Evolutionary conservation across 352 stramenopile genomes (phyloP).

Genomic region (Halophytophthora batemanensis): DNA sequence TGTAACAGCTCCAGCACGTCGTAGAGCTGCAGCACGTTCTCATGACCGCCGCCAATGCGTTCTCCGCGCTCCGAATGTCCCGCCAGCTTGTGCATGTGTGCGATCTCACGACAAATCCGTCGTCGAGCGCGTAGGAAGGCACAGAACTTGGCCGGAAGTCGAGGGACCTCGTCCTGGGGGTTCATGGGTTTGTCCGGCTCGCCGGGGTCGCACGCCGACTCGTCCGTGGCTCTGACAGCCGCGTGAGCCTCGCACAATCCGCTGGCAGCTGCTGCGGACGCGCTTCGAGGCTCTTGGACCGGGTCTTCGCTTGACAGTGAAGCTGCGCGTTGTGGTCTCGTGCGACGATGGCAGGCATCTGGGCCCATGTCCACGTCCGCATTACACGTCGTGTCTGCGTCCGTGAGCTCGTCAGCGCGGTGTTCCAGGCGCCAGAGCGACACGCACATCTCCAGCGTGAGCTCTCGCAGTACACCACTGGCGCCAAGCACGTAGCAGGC

Average conservation of each 20-base stretch:
- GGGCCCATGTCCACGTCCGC: constrained; percentile 9
- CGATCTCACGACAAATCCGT: constrained; percentile 94
- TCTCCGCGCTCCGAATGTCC: constrained; percentile 74
- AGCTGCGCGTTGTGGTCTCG: constrained; percentile 1
- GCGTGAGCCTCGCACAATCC: neutral
- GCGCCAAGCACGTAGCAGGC: constrained; percentile 60
- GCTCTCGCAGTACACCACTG: constrained; percentile 37
- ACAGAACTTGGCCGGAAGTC: constrained; percentile 92
- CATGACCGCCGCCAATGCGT: constrained; percentile 82
- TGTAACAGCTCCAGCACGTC: constrained; percentile 96
- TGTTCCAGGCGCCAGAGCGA: constrained; percentile 77
- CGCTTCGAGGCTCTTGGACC: constrained; percentile 23
- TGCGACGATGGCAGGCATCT: constrained; percentile 5
- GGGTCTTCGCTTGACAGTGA: constrained; percentile 37
- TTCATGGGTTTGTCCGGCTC: too few relatives aligned
- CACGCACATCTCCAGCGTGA: constrained; percentile 87
- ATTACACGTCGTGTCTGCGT: constrained; percentile 21
- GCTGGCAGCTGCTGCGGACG: constrained; percentile 2
- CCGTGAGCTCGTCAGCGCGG: constrained; percentile 42
- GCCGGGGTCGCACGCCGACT: too few relatives aligned
- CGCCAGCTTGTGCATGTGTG: constrained; percentile 92
- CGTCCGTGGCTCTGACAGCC: too few relatives aligned
- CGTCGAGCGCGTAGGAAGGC: constrained; percentile 90
- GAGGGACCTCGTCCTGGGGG: too few relatives aligned
- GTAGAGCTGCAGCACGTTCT: constrained; percentile 95